Evolutionary conservation across 768 basidiomycete genomes (phyloP).

Genomic region (Tricholoma flavovirens): DNA sequence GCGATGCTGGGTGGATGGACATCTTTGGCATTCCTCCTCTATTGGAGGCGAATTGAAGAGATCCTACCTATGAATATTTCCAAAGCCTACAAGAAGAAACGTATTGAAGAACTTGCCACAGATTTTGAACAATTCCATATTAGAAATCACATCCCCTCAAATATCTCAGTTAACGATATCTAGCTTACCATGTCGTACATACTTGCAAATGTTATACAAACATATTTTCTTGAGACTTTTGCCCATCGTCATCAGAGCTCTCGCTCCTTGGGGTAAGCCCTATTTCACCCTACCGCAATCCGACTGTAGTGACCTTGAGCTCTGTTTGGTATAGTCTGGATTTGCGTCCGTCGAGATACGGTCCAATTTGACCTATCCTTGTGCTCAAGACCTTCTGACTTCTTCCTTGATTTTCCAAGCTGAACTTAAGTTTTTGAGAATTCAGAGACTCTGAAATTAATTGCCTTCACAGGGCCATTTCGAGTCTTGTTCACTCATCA

Average conservation of each 20-base stretch:
- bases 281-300: background rate
- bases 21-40: constrained; percentile 27
- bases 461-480: background rate
- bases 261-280: background rate
- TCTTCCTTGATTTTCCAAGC: background rate
- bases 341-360: background rate
- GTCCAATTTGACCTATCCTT: background rate
- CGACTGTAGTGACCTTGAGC: background rate
- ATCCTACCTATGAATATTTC: background rate
- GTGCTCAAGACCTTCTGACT: background rate
- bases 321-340: constrained; percentile 1
- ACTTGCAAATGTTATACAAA: too few relatives aligned
- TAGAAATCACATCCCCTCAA: too few relatives aligned
- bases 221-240: too few relatives aligned
- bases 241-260: background rate
- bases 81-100: background rate
- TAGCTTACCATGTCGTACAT: background rate
- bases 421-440: background rate
- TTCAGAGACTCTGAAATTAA: background rate
- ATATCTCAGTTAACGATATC: too few relatives aligned
- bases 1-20: constrained; percentile 25
- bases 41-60: constrained; percentile 23
- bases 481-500: background rate
- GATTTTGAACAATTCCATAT: too few relatives aligned
- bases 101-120: background rate